Conservation (phyloP, 805 yeast genomes). For the Starmerella roubikii region DNA sequence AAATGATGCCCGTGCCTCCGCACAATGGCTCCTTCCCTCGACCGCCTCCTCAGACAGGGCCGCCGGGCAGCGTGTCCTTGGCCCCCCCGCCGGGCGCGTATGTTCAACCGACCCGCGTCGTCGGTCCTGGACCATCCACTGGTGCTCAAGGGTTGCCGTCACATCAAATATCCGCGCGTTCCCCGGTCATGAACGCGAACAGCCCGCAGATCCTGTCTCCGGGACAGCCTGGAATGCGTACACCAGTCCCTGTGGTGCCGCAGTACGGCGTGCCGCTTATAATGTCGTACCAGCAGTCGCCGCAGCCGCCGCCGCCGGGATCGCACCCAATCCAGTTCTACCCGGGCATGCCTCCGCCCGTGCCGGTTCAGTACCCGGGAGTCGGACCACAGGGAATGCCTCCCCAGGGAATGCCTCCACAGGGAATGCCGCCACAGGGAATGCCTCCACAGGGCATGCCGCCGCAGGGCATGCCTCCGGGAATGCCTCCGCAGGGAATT, state of each 20-base stretch:
- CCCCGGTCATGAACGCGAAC: neutral
- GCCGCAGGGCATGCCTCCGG: neutral
- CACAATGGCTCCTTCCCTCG: no score
- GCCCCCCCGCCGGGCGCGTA: no score
- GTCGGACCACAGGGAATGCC: constrained; percentile 4
- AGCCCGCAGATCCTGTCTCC: neutral
- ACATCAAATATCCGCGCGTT: neutral
- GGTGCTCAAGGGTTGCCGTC: no score
- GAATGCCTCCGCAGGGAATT: neutral
- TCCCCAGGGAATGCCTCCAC: constrained; percentile 1
- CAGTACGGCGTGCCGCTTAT: constrained; percentile 7
- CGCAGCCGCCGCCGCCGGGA: constrained; percentile 3
- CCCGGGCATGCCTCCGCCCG: constrained; percentile 1
- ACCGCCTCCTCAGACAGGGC: no score
- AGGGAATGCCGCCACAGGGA: constrained; percentile 2
- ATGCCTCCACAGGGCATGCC: no score
- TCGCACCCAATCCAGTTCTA: constrained; percentile 2
- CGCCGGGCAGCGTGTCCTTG: no score
- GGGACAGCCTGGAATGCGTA: neutral
- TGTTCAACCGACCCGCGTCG: no score
- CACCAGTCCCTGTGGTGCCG: constrained; percentile 14
- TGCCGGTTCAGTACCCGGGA: constrained; percentile 8
- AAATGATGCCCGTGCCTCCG: no score
- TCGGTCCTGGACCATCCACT: no score
- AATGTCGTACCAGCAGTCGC: constrained; percentile 7